Evolutionary conservation across 306 rosid species (phyloP).

Genomic region (Malus sieversii): DNA sequence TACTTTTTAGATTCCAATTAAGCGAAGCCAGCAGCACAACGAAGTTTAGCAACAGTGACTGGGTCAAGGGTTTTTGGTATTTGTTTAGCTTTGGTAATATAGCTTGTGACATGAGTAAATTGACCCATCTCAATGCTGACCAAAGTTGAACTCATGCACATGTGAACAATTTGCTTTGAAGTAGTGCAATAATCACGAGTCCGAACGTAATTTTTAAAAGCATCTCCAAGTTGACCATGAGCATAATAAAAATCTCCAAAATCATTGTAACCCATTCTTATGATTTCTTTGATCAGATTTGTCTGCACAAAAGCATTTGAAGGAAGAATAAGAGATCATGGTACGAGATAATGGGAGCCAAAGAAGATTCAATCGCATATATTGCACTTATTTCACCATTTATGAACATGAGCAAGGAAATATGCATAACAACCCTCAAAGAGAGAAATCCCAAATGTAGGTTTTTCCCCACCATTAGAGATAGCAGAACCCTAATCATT

Average conservation of each 20-base stretch:
- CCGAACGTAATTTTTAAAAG: slow-evolving; percentile 84
- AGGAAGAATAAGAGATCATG: slow-evolving; percentile 11
- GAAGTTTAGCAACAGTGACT: slow-evolving; percentile 52
- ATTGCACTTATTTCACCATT: neutral
- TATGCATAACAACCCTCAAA: neutral
- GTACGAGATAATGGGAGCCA: neutral
- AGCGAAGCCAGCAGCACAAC: slow-evolving; percentile 95
- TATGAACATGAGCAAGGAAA: neutral
- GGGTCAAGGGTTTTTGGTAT: slow-evolving; percentile 57
- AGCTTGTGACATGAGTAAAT: slow-evolving; percentile 85
- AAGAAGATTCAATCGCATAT: neutral
- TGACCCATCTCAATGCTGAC: slow-evolving; percentile 99
- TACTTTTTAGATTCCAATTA: slow-evolving; percentile 88
- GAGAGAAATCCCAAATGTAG: neutral
- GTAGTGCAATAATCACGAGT: slow-evolving; percentile 99
- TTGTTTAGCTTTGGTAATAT: slow-evolving; percentile 88
- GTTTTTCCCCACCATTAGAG: neutral
- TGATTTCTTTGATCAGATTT: slow-evolving; percentile 95
- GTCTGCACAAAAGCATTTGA: slow-evolving; percentile 51
- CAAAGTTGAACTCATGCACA: slow-evolving; percentile 89
- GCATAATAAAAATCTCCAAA: slow-evolving; percentile 93
- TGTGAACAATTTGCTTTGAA: slow-evolving; percentile 84
- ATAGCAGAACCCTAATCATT: neutral
- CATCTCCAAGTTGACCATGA: slow-evolving; percentile 85
- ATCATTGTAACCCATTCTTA: slow-evolving; percentile 98